Conservation (phyloP, 1,139 yeast species). For the Tardiomyces digboiensis region DNA sequence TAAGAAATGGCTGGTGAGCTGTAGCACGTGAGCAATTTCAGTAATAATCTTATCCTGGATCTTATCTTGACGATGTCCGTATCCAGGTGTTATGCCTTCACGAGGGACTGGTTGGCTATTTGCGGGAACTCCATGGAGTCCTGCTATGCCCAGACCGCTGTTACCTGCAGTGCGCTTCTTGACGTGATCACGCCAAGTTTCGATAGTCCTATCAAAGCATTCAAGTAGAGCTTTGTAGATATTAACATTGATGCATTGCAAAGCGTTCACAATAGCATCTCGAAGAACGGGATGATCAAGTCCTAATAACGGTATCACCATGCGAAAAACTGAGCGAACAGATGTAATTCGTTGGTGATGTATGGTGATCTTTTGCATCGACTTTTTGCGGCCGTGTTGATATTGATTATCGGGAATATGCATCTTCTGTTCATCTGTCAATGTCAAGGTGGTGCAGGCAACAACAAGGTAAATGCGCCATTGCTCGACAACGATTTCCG, state of each 20-base stretch:
- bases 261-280: conserved; percentile 79
- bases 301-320: conserved; percentile 75
- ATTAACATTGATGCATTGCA: conserved; percentile 85
- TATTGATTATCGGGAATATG: conserved; percentile 41
- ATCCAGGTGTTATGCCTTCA: conserved; percentile 4
- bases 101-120: not conserved
- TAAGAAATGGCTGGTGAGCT: conserved; percentile 60
- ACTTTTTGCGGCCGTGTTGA: conserved; percentile 55
- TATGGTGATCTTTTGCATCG: conserved; percentile 56
- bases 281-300: conserved; percentile 64
- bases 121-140: conserved; percentile 1
- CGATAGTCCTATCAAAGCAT: conserved; percentile 55
- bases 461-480: conserved; percentile 86
- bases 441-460: conserved; percentile 86
- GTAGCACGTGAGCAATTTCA: conserved; percentile 70
- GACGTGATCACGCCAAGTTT: conserved; percentile 25
- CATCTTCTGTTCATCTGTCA: conserved; percentile 75
- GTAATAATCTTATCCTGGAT: conserved; percentile 51
- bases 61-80: conserved; percentile 1
- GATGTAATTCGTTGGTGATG: conserved; percentile 92
- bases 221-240: conserved; percentile 78
- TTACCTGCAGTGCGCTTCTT: conserved; percentile 3
- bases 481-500: conserved; percentile 72
- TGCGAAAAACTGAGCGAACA: conserved; percentile 79
- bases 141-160: conserved; percentile 5